Evolutionary conservation across 169 alveolate species (phyloP).

Genomic region (Sarcocystis neurona): DNA sequence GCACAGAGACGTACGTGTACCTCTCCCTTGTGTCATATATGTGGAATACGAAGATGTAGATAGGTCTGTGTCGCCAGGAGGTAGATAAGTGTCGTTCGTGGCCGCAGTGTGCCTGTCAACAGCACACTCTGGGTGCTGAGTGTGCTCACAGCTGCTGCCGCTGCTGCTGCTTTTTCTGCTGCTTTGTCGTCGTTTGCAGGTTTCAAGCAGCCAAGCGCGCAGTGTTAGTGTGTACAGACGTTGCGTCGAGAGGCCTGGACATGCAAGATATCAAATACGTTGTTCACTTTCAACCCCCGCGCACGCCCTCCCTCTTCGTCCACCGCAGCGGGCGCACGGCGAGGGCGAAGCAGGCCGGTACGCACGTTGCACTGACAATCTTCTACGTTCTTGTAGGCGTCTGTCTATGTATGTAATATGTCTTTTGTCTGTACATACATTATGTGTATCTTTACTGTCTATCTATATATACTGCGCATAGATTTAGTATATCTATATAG

Average conservation of each 20-base stretch:
- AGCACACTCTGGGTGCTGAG: too few relatives aligned
- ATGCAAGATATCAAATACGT: conserved; percentile 91
- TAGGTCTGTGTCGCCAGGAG: too few relatives aligned
- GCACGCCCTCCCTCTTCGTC: conserved; percentile 83
- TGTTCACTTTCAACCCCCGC: conserved; percentile 89
- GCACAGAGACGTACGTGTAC: too few relatives aligned
- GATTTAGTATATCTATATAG: neutral
- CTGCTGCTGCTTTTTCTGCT: conserved; percentile 70
- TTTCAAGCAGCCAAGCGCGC: conserved; percentile 70
- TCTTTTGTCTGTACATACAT: neutral
- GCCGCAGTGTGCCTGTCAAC: too few relatives aligned
- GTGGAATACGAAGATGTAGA: too few relatives aligned
- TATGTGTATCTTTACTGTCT: neutral
- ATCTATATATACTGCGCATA: neutral
- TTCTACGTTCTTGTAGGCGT: conserved; percentile 16
- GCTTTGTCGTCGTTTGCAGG: conserved; percentile 74
- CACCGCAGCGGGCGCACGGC: conserved; percentile 96
- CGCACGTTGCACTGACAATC: conserved; percentile 72
- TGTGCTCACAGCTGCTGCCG: neutral
- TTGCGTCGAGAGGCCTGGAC: conserved; percentile 94
- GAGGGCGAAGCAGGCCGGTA: conserved; percentile 81
- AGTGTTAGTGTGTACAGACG: conserved; percentile 88
- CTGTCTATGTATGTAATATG: too few relatives aligned
- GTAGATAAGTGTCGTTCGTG: too few relatives aligned
- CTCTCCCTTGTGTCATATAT: too few relatives aligned